Evolutionary conservation across 1,139 yeast genomes (phyloP).

Genomic region (Zygoascus meyerae): DNA sequence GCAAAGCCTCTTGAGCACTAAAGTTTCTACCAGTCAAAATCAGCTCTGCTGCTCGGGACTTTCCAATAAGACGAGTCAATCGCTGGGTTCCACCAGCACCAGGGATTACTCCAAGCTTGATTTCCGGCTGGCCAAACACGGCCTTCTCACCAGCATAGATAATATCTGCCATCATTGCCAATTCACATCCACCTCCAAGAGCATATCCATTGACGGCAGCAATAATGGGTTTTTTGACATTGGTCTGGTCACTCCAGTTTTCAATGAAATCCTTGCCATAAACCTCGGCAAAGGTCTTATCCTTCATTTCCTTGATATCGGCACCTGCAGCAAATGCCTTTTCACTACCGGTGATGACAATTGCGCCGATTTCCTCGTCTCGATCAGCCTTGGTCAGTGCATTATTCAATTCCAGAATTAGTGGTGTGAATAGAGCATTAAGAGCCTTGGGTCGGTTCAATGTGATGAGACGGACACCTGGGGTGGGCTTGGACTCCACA

Average conservation of each 20-base stretch:
- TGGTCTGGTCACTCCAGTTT: conserved; percentile 35
- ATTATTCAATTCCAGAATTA: conserved; percentile 38
- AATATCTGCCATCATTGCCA: conserved; percentile 49
- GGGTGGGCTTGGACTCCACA: conserved; percentile 36
- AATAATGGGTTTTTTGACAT: conserved; percentile 41
- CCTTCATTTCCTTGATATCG: conserved; percentile 48
- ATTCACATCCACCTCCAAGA: conserved; percentile 50
- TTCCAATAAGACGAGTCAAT: conserved; percentile 43
- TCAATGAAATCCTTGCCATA: conserved; percentile 35
- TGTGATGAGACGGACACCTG: conserved; percentile 46
- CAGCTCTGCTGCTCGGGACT: conserved; percentile 44
- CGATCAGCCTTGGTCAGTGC: conserved; percentile 39
- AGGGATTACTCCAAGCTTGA: conserved; percentile 47
- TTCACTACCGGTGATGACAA: conserved; percentile 43
- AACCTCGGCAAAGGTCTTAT: conserved; percentile 36
- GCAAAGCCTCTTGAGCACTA: conserved; percentile 41
- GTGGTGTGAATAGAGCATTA: conserved; percentile 55
- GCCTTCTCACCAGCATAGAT: conserved; percentile 46
- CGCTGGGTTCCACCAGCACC: conserved; percentile 53
- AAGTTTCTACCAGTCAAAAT: conserved; percentile 44
- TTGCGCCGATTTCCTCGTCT: conserved; percentile 40
- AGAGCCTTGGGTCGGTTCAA: conserved; percentile 60
- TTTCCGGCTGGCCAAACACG: conserved; percentile 50
- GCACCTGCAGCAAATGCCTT: conserved; percentile 52
- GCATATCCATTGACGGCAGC: conserved; percentile 52